Percentiles rank a stretch among this genome's conserved stretches.
phyloP scores from a whole-genome alignment of 1,284 basidiomycete species.

The Malassezia restricta region DNA sequence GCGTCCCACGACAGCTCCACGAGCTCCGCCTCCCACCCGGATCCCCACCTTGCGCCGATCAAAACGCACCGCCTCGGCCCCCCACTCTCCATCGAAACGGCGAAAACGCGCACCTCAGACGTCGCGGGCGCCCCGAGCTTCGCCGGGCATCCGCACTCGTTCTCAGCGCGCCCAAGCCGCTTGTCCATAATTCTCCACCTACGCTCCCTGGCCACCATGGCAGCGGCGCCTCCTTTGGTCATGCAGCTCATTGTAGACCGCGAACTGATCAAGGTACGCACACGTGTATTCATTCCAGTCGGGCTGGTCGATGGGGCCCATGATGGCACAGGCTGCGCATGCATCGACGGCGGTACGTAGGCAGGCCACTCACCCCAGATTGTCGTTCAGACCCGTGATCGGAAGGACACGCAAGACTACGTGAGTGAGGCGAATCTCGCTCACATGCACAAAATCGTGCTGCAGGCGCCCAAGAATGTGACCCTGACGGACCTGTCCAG shows the following conservation, averaged over 20 bases:
- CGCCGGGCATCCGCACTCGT: background rate
- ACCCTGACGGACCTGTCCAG: slow-evolving; percentile 34
- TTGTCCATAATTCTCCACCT: background rate
- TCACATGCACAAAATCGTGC: slow-evolving; percentile 40
- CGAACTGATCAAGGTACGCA: slow-evolving; percentile 15
- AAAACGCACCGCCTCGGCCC: background rate
- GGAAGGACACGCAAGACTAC: slow-evolving; percentile 19
- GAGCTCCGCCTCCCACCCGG: too few species aligned
- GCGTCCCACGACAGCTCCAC: too few species aligned
- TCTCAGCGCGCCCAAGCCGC: background rate
- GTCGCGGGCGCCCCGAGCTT: background rate
- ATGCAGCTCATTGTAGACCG: slow-evolving; percentile 43
- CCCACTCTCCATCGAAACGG: background rate
- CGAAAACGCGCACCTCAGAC: background rate
- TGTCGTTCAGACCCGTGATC: background rate
- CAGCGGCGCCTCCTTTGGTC: slow-evolving; percentile 22
- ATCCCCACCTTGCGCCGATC: background rate
- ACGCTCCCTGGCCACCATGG: too few species aligned
- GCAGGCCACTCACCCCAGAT: background rate
- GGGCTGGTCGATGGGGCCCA: slow-evolving; percentile 53
- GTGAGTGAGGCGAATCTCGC: slow-evolving; percentile 18
- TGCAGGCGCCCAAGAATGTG: slow-evolving; percentile 31
- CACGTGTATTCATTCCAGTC: slow-evolving; percentile 23
- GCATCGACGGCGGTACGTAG: slow-evolving; percentile 49
- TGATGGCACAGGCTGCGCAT: slow-evolving; percentile 54